Evolutionary conservation across 2,329 filamentous ascomycete species (phyloP).

Genomic region (Pseudogymnoascus sp.): DNA sequence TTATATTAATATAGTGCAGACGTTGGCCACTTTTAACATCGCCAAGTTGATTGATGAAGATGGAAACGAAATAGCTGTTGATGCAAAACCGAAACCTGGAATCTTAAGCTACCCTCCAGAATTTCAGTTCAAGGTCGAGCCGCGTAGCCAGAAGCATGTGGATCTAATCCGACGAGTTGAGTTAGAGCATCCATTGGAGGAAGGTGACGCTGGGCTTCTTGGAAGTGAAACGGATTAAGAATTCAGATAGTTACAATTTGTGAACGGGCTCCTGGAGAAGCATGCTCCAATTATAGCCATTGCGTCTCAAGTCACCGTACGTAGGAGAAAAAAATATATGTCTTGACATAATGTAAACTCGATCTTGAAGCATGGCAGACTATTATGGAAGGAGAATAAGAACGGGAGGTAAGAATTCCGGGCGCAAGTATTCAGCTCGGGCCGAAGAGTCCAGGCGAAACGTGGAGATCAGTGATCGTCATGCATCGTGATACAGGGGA

Average conservation of each 20-base stretch:
- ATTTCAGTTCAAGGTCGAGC: not conserved
- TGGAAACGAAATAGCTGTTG: conserved; percentile 26
- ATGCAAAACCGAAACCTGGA: conserved; percentile 5
- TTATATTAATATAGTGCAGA: conserved; percentile 34
- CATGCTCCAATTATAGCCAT: not conserved
- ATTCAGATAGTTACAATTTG: not conserved
- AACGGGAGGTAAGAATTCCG: not conserved
- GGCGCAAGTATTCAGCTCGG: not conserved
- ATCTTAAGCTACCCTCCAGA: conserved; percentile 3
- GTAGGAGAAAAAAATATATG: not conserved
- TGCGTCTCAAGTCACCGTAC: not conserved
- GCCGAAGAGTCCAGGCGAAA: not conserved
- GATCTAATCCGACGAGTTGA: not conserved
- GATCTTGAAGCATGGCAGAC: not conserved
- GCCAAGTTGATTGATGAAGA: conserved; percentile 29
- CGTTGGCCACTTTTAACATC: conserved; percentile 33
- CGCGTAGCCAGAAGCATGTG: conserved; percentile 7
- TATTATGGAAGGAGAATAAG: not conserved
- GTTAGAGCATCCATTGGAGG: not conserved
- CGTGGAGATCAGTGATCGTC: not conserved
- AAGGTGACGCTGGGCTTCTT: conserved; percentile 2
- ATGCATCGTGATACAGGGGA: not conserved
- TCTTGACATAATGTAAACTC: not conserved
- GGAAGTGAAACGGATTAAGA: not conserved
- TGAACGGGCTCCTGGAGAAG: not conserved